These are phyloP conservation scores for Ophiocordyceps unilateralis DNA, from an alignment of 2,329 filamentous ascomycete species.

Conservation along the genomic window DNA sequence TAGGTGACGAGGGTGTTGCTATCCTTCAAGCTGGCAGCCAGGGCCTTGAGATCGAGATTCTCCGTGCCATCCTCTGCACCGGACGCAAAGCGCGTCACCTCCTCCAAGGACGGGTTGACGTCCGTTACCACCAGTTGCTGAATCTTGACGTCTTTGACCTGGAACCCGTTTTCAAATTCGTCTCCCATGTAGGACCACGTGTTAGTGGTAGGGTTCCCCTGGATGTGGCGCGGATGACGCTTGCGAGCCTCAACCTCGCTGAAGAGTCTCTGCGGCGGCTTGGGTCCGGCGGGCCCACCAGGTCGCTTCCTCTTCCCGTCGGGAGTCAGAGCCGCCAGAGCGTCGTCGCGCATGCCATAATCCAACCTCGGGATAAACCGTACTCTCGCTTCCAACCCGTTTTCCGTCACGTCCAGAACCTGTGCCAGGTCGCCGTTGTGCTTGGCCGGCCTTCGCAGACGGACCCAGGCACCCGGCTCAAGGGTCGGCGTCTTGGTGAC, in stretches of 20 bases:
- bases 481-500: constrained; percentile 75
- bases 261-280: constrained; percentile 79
- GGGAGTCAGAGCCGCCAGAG: constrained; percentile 22
- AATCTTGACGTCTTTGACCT: constrained; percentile 86
- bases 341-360: constrained; percentile 75
- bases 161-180: constrained; percentile 81
- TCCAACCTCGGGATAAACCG: constrained; percentile 81
- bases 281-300: constrained; percentile 38
- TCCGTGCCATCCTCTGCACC: constrained; percentile 83
- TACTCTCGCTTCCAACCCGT: constrained; percentile 75
- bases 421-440: constrained; percentile 84
- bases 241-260: constrained; percentile 88
- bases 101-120: constrained; percentile 84
- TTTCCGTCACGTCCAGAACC: constrained; percentile 81
- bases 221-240: constrained; percentile 48
- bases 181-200: constrained; percentile 76
- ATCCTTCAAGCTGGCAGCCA: constrained; percentile 79
- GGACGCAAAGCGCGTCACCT: constrained; percentile 85
- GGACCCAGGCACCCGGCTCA: constrained; percentile 80
- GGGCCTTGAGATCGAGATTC: constrained; percentile 77
- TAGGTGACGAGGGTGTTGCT: constrained; percentile 69
- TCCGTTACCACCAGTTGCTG: constrained; percentile 72
- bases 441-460: constrained; percentile 61
- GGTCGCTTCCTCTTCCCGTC: constrained; percentile 70
- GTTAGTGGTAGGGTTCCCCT: constrained; percentile 58